These are phyloP conservation scores for Oryza longistaminata DNA, from an alignment of 176 grass and related monocot species.

Conservation along the genomic window DNA sequence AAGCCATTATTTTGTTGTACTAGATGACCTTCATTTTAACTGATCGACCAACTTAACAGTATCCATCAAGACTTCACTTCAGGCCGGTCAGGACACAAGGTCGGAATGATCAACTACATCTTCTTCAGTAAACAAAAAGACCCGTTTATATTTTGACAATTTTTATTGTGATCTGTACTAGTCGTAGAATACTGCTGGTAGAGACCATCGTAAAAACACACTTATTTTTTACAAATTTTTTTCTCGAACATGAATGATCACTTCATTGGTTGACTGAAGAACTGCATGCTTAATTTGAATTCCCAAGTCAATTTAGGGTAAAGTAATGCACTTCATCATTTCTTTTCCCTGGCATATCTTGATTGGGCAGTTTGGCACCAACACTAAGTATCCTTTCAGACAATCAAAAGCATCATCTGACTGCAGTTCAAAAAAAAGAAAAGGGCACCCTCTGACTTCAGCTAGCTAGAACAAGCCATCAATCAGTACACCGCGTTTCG, in stretches of 20 bases:
- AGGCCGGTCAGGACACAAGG: not conserved
- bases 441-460: not conserved
- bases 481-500: slow-evolving; percentile 34
- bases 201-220: too few relatives aligned
- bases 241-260: not conserved
- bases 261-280: slow-evolving; percentile 10
- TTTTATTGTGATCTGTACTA: too few relatives aligned
- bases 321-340: slow-evolving; percentile 3
- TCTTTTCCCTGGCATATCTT: not conserved
- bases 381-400: not conserved
- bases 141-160: not conserved
- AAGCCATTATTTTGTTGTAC: slow-evolving; percentile 5
- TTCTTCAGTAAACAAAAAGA: not conserved
- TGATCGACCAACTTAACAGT: not conserved
- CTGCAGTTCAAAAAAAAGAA: not conserved
- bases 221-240: too few relatives aligned
- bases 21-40: slow-evolving; percentile 33
- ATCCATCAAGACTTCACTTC: not conserved
- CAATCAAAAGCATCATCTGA: not conserved
- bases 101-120: not conserved
- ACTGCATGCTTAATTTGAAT: slow-evolving; percentile 3
- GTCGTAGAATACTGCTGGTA: too few relatives aligned
- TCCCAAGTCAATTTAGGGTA: not conserved
- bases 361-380: not conserved
- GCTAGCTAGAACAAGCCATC: not conserved